Base-by-base conservation (phyloP, 2,329 filamentous ascomycete genomes). In the Hypoxylon sp. region DNA sequence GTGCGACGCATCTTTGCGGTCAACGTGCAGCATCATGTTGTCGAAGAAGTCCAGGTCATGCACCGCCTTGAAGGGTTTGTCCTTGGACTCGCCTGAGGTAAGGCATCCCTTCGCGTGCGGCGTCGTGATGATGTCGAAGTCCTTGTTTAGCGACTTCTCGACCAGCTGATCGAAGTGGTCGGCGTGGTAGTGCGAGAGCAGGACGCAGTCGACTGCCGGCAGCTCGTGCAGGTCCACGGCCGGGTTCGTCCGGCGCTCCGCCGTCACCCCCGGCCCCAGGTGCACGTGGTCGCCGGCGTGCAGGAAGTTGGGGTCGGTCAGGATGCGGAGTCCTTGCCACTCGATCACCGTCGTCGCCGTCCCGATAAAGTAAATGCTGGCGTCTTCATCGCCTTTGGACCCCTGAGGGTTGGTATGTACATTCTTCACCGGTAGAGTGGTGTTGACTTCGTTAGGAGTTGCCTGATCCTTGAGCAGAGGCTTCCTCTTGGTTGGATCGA, bases 271-370 rank as follows among this genome's bases (percentile, higher is more conserved):
- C 0, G 86, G 86, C 0, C 86, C 87, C 1, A 89, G 79, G 68
- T 89, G 86, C 7, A 89, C 85, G 64, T 88, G 83, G 65, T 88
- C 85, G 26, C 86, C 85, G 1, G 81, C 80, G 65, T 88, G 86
- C 0, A 89, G 78, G 72, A 89, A 89, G 71, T 88, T 88, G 7
- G 85, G 83, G 69, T 83, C 82, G 0, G 83, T 86, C 45, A 86
- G 77, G 58, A 86, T 76, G 24, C 81, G 78, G 42, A 83, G 70
- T 38, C 78, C 79, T 58, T 77, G 70, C 80, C 80, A 85, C 69
- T 83, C 78, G 9, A 85, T 71, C 33, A 86, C 74, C 0, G 81
- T 84, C 2, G 83, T 85, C 4, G 83, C 83, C 3, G 79, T 85
- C 15, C 82, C 82, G 37, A 85, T 78, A 66, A 85, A 85, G 71